Conservation (phyloP, 2,329 filamentous ascomycete species). For the Fusarium sororula region DNA sequence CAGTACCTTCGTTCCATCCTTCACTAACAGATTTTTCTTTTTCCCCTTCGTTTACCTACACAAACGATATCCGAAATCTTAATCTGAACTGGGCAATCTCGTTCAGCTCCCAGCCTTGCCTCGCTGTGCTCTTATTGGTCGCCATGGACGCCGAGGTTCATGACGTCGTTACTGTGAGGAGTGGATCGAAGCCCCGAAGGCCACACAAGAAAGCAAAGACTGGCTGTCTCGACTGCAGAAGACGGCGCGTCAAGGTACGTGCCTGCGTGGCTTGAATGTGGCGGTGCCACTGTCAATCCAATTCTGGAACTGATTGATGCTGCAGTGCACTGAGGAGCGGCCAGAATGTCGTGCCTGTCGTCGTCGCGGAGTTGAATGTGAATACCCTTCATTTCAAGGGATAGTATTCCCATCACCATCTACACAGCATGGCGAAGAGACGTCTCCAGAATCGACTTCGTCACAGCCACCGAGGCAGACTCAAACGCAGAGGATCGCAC, state of each 20-base stretch:
- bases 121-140: neutral
- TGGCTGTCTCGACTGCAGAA: conserved; percentile 3
- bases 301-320: neutral
- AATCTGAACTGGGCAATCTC: neutral
- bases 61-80: neutral
- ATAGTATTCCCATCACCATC: neutral
- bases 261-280: neutral
- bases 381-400: neutral
- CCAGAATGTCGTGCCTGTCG: neutral
- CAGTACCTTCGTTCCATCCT: neutral
- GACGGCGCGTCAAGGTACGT: conserved; percentile 9
- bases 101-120: neutral
- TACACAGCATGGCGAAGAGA: neutral
- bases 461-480: neutral
- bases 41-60: neutral
- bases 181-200: neutral
- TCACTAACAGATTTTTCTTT: neutral
- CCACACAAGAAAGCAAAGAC: conserved; percentile 14
- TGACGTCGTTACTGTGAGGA: neutral
- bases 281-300: neutral
- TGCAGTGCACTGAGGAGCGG: neutral
- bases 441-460: neutral
- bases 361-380: neutral
- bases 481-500: neutral
- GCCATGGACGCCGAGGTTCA: neutral